A percentile compares a stretch with the other conserved stretches of the same genome.
These are phyloP conservation scores for Tylopilus intermedius DNA, from an alignment of 768 basidiomycete genomes.

Conservation along the genomic window DNA sequence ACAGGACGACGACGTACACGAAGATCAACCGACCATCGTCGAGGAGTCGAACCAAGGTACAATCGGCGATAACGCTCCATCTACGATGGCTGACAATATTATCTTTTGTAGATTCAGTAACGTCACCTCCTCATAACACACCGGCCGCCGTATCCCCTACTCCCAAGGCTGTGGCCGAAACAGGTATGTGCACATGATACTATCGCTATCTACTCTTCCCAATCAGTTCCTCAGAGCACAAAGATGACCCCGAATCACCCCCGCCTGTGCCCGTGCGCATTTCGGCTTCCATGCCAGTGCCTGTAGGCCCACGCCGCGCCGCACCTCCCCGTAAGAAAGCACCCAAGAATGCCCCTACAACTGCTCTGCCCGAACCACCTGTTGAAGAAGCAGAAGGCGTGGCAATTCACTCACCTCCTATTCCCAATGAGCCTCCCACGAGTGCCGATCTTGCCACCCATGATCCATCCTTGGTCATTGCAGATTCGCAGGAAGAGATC, in stretches of 20 bases:
- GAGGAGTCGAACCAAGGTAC: conserved; percentile 21
- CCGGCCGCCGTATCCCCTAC: background rate
- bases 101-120: conserved; percentile 7
- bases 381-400: conserved; percentile 9
- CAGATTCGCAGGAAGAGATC: conserved; percentile 15
- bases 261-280: conserved; percentile 33
- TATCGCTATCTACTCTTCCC: conserved; percentile 8
- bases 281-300: conserved; percentile 65
- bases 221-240: conserved; percentile 14
- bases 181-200: conserved; percentile 13
- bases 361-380: conserved; percentile 26
- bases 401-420: background rate
- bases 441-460: conserved; percentile 2
- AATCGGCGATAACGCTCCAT: background rate
- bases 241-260: conserved; percentile 25
- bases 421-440: conserved; percentile 2
- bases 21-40: conserved; percentile 4
- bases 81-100: conserved; percentile 4
- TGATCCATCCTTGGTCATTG: background rate
- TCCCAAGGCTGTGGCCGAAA: conserved; percentile 8
- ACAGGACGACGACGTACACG: conserved; percentile 25
- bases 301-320: conserved; percentile 66
- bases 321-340: conserved; percentile 70
- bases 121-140: conserved; percentile 15
- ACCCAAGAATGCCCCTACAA: conserved; percentile 45